phyloP scores from a whole-genome alignment of 2,329 filamentous ascomycete genomes.

The Sarocladium brachiariae region DNA sequence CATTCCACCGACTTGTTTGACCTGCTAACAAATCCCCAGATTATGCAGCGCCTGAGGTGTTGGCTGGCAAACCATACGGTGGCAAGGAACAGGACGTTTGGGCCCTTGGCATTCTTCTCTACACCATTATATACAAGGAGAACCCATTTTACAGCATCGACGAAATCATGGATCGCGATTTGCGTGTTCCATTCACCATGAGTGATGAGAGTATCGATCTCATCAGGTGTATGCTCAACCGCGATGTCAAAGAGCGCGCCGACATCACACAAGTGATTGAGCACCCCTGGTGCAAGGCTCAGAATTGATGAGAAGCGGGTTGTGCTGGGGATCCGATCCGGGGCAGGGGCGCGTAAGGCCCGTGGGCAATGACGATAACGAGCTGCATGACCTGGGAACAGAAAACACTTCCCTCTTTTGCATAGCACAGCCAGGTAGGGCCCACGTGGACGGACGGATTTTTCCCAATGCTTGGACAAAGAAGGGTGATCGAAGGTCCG shows the following conservation, averaged over 20 bases:
- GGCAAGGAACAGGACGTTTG: slow-evolving; percentile 98
- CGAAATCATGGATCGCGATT: slow-evolving; percentile 96
- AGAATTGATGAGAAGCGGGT: neutral
- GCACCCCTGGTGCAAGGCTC: slow-evolving; percentile 67
- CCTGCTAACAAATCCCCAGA: slow-evolving; percentile 50
- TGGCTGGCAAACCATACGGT: slow-evolving; percentile 84
- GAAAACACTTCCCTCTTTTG: neutral
- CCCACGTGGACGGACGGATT: too few species aligned
- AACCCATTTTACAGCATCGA: slow-evolving; percentile 99
- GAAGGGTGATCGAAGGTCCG: neutral
- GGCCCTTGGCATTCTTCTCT: slow-evolving; percentile 92
- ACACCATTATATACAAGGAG: slow-evolving; percentile 99
- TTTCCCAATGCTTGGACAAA: too few species aligned
- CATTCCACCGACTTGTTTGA: too few species aligned
- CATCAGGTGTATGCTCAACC: slow-evolving; percentile 84
- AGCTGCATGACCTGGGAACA: neutral
- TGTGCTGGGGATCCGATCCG: too few species aligned
- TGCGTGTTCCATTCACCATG: slow-evolving; percentile 81
- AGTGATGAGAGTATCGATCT: slow-evolving; percentile 91
- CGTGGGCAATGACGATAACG: too few species aligned
- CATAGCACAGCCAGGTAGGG: neutral
- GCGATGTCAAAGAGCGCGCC: slow-evolving; percentile 74
- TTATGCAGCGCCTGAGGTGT: slow-evolving; percentile 96
- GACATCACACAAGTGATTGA: slow-evolving; percentile 83
- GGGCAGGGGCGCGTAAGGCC: too few species aligned